phyloP scores from a whole-genome alignment of 257 asterid genomes.

The Scutellaria barbata region DNA sequence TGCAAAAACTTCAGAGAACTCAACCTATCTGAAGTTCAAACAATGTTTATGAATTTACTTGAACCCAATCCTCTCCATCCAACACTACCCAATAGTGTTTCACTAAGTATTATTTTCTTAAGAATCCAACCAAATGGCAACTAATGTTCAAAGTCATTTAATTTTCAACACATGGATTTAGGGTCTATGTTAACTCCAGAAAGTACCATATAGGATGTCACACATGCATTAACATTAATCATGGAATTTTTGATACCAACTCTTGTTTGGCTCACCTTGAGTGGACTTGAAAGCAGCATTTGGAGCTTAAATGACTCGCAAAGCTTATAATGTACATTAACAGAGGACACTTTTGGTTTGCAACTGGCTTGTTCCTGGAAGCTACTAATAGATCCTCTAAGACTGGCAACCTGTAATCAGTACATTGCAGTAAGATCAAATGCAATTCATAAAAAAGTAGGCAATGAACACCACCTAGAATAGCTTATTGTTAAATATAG shows the following conservation, averaged over 20 bases:
- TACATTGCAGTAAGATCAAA: constrained; percentile 28
- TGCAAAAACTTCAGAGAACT: constrained; percentile 10
- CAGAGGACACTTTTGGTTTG: constrained; percentile 68
- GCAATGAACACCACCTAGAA: constrained; percentile 25
- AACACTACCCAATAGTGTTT: constrained; percentile 9
- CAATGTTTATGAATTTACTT: neutral
- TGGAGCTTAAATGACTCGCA: constrained; percentile 78
- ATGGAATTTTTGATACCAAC: constrained; percentile 17
- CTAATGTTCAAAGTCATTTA: constrained; percentile 3
- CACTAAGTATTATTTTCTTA: neutral
- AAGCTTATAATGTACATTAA: constrained; percentile 72
- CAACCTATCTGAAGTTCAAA: neutral
- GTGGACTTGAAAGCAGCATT: constrained; percentile 83
- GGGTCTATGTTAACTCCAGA: constrained; percentile 18
- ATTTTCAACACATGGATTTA: neutral
- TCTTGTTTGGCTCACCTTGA: constrained; percentile 57
- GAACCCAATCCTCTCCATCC: neutral
- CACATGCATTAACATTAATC: constrained; percentile 16
- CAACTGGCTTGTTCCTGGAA: constrained; percentile 98
- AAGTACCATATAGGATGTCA: constrained; percentile 12
- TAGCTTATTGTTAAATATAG: constrained; percentile 11
- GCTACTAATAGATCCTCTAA: constrained; percentile 92
- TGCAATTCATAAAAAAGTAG: constrained; percentile 13
- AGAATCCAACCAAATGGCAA: neutral
- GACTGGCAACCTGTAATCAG: constrained; percentile 78